Conservation (phyloP, 768 basidiomycete species). For the Dictyophora rubrovolvata region DNA sequence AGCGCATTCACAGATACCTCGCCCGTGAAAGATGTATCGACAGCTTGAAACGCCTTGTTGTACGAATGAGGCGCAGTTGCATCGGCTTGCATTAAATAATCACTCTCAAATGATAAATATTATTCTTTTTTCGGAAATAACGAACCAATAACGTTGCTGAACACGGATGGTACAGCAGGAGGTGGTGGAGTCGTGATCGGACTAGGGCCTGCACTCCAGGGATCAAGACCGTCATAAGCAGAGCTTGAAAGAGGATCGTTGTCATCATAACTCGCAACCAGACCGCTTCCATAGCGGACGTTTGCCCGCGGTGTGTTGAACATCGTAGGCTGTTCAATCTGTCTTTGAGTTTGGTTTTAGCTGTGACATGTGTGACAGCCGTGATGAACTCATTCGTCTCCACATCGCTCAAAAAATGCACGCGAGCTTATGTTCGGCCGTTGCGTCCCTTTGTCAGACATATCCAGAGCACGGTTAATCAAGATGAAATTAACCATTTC, state of each 20-base stretch:
- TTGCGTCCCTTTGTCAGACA: not conserved
- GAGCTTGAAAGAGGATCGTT: conserved; percentile 46
- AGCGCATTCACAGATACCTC: conserved; percentile 77
- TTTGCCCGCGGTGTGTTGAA: conserved; percentile 76
- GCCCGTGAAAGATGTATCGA: conserved; percentile 61
- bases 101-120: not conserved
- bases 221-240: conserved; percentile 43
- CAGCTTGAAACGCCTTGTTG: conserved; percentile 57
- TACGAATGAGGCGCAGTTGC: conserved; percentile 76
- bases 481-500: conserved; percentile 79
- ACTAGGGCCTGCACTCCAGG: conserved; percentile 61
- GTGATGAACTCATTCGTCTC: not conserved
- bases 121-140: not conserved
- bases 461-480: conserved; percentile 41
- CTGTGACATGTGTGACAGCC: not conserved
- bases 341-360: not conserved
- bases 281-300: conserved; percentile 55
- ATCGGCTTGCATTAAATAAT: conserved; percentile 40
- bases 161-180: conserved; percentile 48
- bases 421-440: not conserved
- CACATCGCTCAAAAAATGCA: not conserved
- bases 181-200: conserved; percentile 43
- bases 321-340: conserved; percentile 31
- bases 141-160: conserved; percentile 63
- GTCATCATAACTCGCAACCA: conserved; percentile 50